A percentile compares a stretch with the other conserved stretches of the same genome.
These are phyloP conservation scores for Ophiosphaerella herpotricha DNA, from an alignment of 2,329 filamentous ascomycete species.

Conservation along the genomic window DNA sequence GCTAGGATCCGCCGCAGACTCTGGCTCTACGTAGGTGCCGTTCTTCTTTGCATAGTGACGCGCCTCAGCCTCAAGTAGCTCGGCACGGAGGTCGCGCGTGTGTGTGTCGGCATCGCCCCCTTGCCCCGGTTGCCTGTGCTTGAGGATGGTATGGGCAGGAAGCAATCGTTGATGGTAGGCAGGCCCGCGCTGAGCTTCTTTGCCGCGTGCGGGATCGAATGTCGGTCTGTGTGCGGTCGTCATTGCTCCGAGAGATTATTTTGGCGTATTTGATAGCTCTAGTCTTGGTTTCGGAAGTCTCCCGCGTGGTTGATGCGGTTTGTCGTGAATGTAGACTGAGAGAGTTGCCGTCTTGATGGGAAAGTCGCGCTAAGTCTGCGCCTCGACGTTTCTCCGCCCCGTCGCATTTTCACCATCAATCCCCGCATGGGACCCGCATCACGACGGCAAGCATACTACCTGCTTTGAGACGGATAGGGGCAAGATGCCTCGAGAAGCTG, in stretches of 20 bases:
- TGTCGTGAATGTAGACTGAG: conserved; percentile 8
- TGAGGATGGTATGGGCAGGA: conserved; percentile 90
- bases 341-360: conserved; percentile 17
- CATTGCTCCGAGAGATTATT: conserved; percentile 42
- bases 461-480: conserved; percentile 2
- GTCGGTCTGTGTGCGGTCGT: conserved; percentile 77
- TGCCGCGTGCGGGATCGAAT: conserved; percentile 94
- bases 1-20: conserved; percentile 45
- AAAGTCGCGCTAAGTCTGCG: conserved; percentile 17
- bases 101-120: conserved; percentile 75
- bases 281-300: conserved; percentile 38
- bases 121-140: conserved; percentile 81
- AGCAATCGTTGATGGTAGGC: conserved; percentile 96
- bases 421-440: conserved; percentile 2
- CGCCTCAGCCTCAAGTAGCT: conserved; percentile 86
- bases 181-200: conserved; percentile 89
- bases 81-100: conserved; percentile 80
- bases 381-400: conserved; percentile 27
- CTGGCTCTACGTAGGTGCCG: conserved; percentile 60
- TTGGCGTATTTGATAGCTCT: not conserved
- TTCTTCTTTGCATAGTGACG: conserved; percentile 85
- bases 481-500: conserved; percentile 87
- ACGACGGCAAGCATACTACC: conserved; percentile 7
- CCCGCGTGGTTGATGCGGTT: conserved; percentile 15
- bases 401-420: conserved; percentile 28